A percentile compares a stretch with the other conserved stretches of the same genome.
phyloP scores from a whole-genome alignment of 1,284 basidiomycete genomes.

The Porodaedalea pini region DNA sequence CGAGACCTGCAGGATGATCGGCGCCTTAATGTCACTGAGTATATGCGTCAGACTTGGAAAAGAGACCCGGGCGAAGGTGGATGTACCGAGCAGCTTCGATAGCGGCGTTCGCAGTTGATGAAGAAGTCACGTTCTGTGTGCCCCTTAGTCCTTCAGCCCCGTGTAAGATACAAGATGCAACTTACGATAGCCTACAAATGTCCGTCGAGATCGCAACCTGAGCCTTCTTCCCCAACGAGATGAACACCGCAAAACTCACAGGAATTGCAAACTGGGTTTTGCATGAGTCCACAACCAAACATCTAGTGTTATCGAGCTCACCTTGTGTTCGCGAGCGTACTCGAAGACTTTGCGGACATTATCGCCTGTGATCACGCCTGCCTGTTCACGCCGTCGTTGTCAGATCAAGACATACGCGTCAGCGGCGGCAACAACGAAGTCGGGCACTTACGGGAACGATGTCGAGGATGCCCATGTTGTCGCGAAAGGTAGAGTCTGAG shows the following conservation, averaged over 20 bases:
- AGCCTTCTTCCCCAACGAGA: neutral
- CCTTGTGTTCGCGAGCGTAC: slow-evolving; percentile 81
- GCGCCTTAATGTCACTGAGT: slow-evolving; percentile 82
- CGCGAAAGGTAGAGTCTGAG: neutral
- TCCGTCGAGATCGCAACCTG: neutral
- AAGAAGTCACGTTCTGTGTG: slow-evolving; percentile 78
- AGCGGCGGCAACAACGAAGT: neutral
- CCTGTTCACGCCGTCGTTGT: slow-evolving; percentile 37
- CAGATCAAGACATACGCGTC: slow-evolving; percentile 2
- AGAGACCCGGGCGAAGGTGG: neutral
- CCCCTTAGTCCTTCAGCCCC: slow-evolving; percentile 17
- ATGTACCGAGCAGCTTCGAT: slow-evolving; percentile 82
- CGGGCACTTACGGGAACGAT: slow-evolving; percentile 57
- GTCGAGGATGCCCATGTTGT: slow-evolving; percentile 63
- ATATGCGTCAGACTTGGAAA: slow-evolving; percentile 7
- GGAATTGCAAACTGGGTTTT: slow-evolving; percentile 73
- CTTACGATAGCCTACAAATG: slow-evolving; percentile 65
- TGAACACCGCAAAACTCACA: slow-evolving; percentile 45
- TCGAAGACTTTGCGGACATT: slow-evolving; percentile 86
- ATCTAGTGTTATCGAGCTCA: slow-evolving; percentile 35
- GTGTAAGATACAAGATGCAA: slow-evolving; percentile 24
- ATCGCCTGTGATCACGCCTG: slow-evolving; percentile 86
- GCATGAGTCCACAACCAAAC: neutral
- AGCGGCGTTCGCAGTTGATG: slow-evolving; percentile 81
- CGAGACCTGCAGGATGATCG: slow-evolving; percentile 97